Evolutionary conservation across 139 green algal genomes (phyloP), one percentile per base, ranked within the genome.

Genomic region (Diplosphaera chodatii): DNA sequence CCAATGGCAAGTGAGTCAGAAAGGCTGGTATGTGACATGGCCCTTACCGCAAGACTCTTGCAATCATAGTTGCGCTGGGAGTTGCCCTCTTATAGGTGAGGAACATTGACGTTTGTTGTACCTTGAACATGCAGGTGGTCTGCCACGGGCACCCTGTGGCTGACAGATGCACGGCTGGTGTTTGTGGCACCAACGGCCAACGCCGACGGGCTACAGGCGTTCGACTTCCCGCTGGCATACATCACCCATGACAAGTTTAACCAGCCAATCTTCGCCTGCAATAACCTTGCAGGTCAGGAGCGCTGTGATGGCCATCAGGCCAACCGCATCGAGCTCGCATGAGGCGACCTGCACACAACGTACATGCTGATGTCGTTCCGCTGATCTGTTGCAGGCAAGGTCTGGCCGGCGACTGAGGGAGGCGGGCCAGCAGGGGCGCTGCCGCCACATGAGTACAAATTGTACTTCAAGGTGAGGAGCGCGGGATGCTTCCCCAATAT

Each of bases 181-280:
- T 96, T 96, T 63, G 69, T 97, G 3, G 82, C 89, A 0, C 74
- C 88, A 25, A 85, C 86, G 6, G 20, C 82, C 18, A 87, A 95
- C 30, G 30, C 78, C 79, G 41, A 22, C 25, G 88, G 83, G 8
- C 81, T 97, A 56, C 63, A 69, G n/a, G 83, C 81, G 0, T 95
- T 96, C 68, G 91, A 97, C 75, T 74, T 97, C 20, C 91, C 91
- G 1, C 77, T 97, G 25, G 75, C 86, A 0, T 98, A 96, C 82
- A 82, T 98, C 3, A 76, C 62, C 0, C 83, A 84, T 28, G 90
- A 96, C 64, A 86, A 89, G 41, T 91, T 98, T 68, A 90, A 92
- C 75, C 93, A 98, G 76, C 93, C 93, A n/a, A 97, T 98, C 33
- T 96, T 98, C 40, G 83, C 78, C 1, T 92, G 86, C 84, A 98